Conservation (phyloP, 192 early-diverging fungal species). For the Neocallimastix lanati region DNA sequence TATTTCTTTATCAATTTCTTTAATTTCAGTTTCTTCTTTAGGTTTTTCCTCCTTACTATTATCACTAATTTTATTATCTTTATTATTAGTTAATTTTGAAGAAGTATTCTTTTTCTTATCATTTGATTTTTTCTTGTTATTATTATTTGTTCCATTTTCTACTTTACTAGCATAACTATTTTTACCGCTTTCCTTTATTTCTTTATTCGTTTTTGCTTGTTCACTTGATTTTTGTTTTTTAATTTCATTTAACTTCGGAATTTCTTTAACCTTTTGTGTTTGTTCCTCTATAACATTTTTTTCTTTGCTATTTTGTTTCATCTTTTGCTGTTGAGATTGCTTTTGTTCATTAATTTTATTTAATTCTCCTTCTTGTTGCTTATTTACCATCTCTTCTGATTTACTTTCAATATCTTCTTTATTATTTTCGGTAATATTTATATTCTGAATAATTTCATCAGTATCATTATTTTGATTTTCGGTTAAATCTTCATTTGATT, state of each 20-base stretch:
- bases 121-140: background rate
- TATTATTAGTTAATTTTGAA: background rate
- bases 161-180: background rate
- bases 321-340: no score
- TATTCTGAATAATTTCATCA: background rate
- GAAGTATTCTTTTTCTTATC: background rate
- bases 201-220: background rate
- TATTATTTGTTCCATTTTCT: background rate
- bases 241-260: background rate
- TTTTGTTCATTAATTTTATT: background rate
- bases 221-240: background rate
- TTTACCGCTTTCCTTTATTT: background rate
- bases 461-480: background rate
- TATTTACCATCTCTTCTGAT: background rate
- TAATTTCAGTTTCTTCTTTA: background rate
- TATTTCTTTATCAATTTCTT: background rate
- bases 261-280: background rate
- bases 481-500: background rate
- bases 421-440: no score
- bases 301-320: background rate
- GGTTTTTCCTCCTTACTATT: background rate
- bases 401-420: background rate
- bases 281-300: background rate
- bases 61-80: background rate
- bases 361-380: background rate